A percentile compares a stretch with the other conserved stretches of the same genome.
phyloP scores from a whole-genome alignment of 2,329 filamentous ascomycete species.

The Colletotrichum eleusines region DNA sequence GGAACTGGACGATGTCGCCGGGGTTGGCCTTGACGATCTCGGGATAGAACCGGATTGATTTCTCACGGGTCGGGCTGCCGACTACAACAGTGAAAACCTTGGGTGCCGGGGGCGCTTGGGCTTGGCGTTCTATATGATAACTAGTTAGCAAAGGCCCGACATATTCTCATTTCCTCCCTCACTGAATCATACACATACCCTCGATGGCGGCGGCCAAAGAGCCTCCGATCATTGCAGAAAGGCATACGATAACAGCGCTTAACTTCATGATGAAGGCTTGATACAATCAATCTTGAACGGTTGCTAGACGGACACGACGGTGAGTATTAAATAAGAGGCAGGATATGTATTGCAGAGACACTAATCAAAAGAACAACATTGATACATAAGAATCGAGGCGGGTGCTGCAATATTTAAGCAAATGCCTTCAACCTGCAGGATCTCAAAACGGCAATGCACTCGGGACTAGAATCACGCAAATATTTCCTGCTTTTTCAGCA shows the following conservation, averaged over 20 bases:
- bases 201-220: conserved; percentile 26
- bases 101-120: conserved; percentile 26
- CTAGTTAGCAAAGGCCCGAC: background rate
- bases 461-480: background rate
- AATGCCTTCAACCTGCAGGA: background rate
- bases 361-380: background rate
- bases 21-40: conserved; percentile 51
- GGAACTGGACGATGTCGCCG: conserved; percentile 57
- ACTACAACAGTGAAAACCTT: conserved; percentile 65
- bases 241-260: conserved; percentile 10
- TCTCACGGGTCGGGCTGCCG: conserved; percentile 61
- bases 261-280: conserved; percentile 26
- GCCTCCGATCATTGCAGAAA: conserved; percentile 19
- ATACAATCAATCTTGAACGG: background rate
- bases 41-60: conserved; percentile 57
- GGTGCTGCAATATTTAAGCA: conserved; percentile 31
- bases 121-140: conserved; percentile 23
- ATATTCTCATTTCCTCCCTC: background rate
- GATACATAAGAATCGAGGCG: background rate
- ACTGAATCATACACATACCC: background rate
- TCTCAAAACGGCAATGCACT: conserved; percentile 8
- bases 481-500: background rate
- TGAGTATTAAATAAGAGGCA: background rate
- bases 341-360: background rate
- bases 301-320: background rate